Base-by-base conservation (phyloP, 129 eudicot genomes). In the Flaveria ramosissima region DNA sequence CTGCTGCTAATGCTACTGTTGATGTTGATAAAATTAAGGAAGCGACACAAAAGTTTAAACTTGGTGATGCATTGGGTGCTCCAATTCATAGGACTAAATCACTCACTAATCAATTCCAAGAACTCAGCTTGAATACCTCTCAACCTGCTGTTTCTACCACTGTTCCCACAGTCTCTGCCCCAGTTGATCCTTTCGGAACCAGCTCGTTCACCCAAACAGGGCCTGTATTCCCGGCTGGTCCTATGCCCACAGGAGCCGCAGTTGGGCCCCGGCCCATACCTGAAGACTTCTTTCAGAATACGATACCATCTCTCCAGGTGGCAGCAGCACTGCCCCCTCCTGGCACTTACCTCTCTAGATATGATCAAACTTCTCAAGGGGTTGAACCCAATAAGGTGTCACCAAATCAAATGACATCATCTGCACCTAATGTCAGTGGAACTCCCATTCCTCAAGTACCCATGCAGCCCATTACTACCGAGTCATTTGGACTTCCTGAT, bases 211-310 rank as follows among this genome's bases (percentile, higher is more conserved):
- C 82, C 48, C 93, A 83, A 55, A 81, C 93, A 10, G 76, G 89
- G 21, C 72, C 92, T 13, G 67, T 77, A 8, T 73, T 89, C 76
- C 90, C 82, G 19, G 67, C 93, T 61, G 77, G 86, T 74, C 83
- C 93, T 19, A 56, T 65, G 71, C 84, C 74, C 4, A 50, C 75
- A 17, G 97, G 99, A 68, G 86, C 78, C 76, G 97, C 96, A 60
- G 88, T 87, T 65, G 80, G 86, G 26, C 92, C 85, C 47, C 85
- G 97, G 51, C 99, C 99, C 26, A 94, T 94, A 47, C 97, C 99
- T 8, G 99, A 94, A 84, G 99, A 94, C 84, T 94, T 94, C 67
- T 94, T 94, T 83, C 99, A 94, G 83, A 87, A 94, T 76, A 94
- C 99, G 47, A 84, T 94, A 48, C 87, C 99, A 51, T 94, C 99